Evolutionary conservation across 805 yeast genomes (phyloP).

Genomic region (Cyberlindnera misumaiensis): DNA sequence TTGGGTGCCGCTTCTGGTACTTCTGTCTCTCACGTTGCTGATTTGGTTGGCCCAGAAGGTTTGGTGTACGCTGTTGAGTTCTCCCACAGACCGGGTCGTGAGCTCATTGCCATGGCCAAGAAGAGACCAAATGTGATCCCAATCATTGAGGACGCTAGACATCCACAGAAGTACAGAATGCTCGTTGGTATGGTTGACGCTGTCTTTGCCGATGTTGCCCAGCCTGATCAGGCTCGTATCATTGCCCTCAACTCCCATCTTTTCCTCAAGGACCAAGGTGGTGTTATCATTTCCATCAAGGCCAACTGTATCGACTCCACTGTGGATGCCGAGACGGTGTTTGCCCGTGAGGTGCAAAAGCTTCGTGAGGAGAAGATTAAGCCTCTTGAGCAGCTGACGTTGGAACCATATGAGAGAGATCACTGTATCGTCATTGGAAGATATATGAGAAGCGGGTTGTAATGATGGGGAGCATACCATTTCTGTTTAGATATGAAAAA

Average conservation of each 20-base stretch:
- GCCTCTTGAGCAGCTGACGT: constrained; percentile 96
- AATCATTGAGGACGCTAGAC: constrained; percentile 99
- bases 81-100: constrained; percentile 99
- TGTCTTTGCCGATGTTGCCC: constrained; percentile 99
- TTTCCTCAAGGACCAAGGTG: constrained; percentile 97
- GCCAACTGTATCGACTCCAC: constrained; percentile 99
- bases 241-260: constrained; percentile 96
- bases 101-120: constrained; percentile 98
- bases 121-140: constrained; percentile 99
- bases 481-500: neutral
- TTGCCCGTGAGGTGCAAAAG: constrained; percentile 98
- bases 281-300: constrained; percentile 97
- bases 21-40: constrained; percentile 96
- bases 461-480: constrained; percentile 10
- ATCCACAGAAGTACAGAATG: constrained; percentile 99
- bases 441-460: constrained; percentile 83
- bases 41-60: constrained; percentile 98
- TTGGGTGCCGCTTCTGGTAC: constrained; percentile 99
- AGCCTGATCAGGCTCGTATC: constrained; percentile 99
- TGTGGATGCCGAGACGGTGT: constrained; percentile 98
- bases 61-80: constrained; percentile 98
- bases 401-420: constrained; percentile 99
- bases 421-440: constrained; percentile 98
- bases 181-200: constrained; percentile 97
- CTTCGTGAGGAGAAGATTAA: constrained; percentile 98